phyloP scores from a whole-genome alignment of 306 rosid species.

The Castanea sativa region DNA sequence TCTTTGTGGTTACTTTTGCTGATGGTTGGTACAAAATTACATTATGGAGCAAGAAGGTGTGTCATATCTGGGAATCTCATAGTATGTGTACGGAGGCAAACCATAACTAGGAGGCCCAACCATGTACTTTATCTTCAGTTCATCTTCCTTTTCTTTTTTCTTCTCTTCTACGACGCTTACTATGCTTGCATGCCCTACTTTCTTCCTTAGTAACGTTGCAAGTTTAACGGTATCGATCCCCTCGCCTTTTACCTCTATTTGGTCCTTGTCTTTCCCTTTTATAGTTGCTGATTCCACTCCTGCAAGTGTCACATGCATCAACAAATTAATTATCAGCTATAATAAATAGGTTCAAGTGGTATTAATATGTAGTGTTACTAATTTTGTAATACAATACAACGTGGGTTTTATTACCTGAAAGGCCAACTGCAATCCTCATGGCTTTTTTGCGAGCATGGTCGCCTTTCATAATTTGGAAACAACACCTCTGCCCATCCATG shows the following conservation, averaged over 20 bases:
- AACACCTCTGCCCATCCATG: constrained; percentile 11
- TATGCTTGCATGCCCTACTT: constrained; percentile 25
- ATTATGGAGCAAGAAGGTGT: not conserved
- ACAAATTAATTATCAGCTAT: not conserved
- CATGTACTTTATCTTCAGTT: not conserved
- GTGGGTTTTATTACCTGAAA: constrained; percentile 22
- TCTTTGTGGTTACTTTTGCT: too few relatives aligned
- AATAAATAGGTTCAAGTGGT: too few relatives aligned
- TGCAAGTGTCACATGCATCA: not conserved
- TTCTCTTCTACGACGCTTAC: constrained; percentile 7
- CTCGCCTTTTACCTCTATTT: constrained; percentile 32
- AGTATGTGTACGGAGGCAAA: not conserved
- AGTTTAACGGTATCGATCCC: constrained; percentile 32
- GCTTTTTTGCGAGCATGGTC: constrained; percentile 10
- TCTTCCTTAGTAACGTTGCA: constrained; percentile 26
- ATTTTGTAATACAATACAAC: too few relatives aligned
- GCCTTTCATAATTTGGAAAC: not conserved
- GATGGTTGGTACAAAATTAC: not conserved
- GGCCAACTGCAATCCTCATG: constrained; percentile 34
- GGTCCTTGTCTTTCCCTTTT: constrained; percentile 17
- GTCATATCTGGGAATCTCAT: not conserved
- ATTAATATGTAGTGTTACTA: too few relatives aligned
- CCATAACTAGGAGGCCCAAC: not conserved
- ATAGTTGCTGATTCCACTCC: constrained; percentile 27
- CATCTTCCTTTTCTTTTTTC: constrained; percentile 6